These are phyloP conservation scores for Tylopilus felleus DNA, from an alignment of 768 basidiomycete genomes.

Conservation along the genomic window DNA sequence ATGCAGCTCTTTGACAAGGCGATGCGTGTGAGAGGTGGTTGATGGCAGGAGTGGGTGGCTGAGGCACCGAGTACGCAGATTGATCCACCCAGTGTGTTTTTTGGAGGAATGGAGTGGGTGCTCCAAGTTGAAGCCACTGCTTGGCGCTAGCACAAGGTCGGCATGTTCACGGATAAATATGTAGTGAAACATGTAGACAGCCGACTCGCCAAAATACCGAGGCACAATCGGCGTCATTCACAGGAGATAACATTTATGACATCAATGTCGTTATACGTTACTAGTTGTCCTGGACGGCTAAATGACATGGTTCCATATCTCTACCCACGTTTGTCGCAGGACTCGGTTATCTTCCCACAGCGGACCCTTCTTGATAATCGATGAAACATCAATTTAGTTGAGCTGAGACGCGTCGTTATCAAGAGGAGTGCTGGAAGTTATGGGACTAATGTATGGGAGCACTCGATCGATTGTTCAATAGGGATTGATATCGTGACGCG, in stretches of 20 bases:
- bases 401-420: not conserved
- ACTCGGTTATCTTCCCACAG: slow-evolving; percentile 10
- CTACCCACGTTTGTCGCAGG: slow-evolving; percentile 13
- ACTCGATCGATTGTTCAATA: too few species aligned
- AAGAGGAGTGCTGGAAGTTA: not conserved
- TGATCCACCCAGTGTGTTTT: slow-evolving; percentile 3
- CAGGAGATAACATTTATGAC: not conserved
- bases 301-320: not conserved
- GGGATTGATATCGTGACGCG: not conserved
- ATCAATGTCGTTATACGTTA: not conserved
- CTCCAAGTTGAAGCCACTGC: too few species aligned
- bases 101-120: too few species aligned
- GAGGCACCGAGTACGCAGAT: not conserved
- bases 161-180: not conserved
- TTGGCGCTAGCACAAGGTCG: not conserved
- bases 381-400: slow-evolving; percentile 1
- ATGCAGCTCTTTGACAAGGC: not conserved
- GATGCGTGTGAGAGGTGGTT: too few species aligned
- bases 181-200: not conserved
- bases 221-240: not conserved
- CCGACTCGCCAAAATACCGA: slow-evolving; percentile 1
- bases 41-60: too few species aligned
- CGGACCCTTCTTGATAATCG: not conserved
- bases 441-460: not conserved
- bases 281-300: not conserved